Percentiles rank a stretch among this genome's conserved stretches.
Evolutionary conservation across 257 asterid species (phyloP).

Genomic region (Avicennia marina): DNA sequence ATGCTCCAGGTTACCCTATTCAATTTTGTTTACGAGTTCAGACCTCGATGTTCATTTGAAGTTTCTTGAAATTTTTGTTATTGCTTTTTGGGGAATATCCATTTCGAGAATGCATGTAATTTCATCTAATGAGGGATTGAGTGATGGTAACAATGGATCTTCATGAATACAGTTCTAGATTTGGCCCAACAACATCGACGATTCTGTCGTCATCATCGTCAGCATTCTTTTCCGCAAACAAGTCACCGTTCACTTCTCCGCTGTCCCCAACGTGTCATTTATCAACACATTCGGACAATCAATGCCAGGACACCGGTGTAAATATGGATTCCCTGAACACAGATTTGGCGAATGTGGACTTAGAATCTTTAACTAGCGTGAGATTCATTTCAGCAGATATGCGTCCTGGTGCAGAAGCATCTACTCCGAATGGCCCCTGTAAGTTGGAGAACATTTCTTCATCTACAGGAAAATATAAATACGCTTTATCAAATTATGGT

Average conservation of each 20-base stretch:
- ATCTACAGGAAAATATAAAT: constrained; percentile 42
- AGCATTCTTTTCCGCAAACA: constrained; percentile 85
- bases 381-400: constrained; percentile 29
- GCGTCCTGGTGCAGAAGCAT: constrained; percentile 31
- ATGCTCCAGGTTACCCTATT: constrained; percentile 1
- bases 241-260: constrained; percentile 92
- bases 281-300: constrained; percentile 26
- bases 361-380: constrained; percentile 32
- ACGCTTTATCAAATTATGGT: constrained; percentile 40
- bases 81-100: constrained; percentile 8
- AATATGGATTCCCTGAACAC: constrained; percentile 25
- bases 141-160: constrained; percentile 52
- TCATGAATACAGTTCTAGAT: constrained; percentile 53
- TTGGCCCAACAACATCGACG: constrained; percentile 51
- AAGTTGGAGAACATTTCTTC: constrained; percentile 43
- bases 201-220: constrained; percentile 90
- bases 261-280: constrained; percentile 30
- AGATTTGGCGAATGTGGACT: too few relatives aligned
- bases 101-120: constrained; percentile 32
- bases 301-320: constrained; percentile 6
- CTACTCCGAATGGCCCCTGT: constrained; percentile 33
- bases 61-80: neutral
- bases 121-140: constrained; percentile 30
- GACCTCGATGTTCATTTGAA: too few relatives aligned
- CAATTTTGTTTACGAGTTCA: neutral